Evolutionary conservation across 805 yeast species (phyloP).

Genomic region (Lipomyces kockii): DNA sequence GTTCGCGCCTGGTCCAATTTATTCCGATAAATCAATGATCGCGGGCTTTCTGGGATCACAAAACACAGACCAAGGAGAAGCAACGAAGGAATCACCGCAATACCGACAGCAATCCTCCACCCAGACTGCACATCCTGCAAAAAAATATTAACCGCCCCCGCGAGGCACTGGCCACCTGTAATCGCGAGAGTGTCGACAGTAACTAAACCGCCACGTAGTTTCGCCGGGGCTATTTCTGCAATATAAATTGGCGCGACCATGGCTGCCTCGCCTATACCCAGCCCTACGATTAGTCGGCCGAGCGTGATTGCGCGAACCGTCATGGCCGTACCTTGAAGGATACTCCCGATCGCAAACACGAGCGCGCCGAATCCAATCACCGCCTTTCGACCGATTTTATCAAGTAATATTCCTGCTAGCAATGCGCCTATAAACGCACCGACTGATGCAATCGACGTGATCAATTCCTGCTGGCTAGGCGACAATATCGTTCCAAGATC

Average conservation of each 20-base stretch:
- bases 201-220: constrained; percentile 86
- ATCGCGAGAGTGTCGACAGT: constrained; percentile 50
- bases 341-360: constrained; percentile 21
- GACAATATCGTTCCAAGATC: constrained; percentile 66
- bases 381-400: constrained; percentile 22
- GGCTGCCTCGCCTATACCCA: constrained; percentile 93
- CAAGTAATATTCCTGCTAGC: constrained; percentile 12
- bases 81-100: constrained; percentile 86
- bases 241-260: constrained; percentile 88
- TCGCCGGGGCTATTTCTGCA: constrained; percentile 83
- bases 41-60: constrained; percentile 93
- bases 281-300: constrained; percentile 92
- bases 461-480: constrained; percentile 59
- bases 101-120: constrained; percentile 89
- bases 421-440: constrained; percentile 18
- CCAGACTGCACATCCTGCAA: constrained; percentile 67
- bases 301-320: constrained; percentile 45
- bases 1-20: constrained; percentile 63
- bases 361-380: constrained; percentile 18
- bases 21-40: constrained; percentile 77
- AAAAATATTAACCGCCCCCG: background rate
- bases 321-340: constrained; percentile 26
- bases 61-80: constrained; percentile 73
- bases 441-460: constrained; percentile 50
- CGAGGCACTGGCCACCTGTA: constrained; percentile 38